These are phyloP conservation scores for Saururus chinensis DNA, from an alignment of 164 flowering plant genomes.

Conservation along the genomic window DNA sequence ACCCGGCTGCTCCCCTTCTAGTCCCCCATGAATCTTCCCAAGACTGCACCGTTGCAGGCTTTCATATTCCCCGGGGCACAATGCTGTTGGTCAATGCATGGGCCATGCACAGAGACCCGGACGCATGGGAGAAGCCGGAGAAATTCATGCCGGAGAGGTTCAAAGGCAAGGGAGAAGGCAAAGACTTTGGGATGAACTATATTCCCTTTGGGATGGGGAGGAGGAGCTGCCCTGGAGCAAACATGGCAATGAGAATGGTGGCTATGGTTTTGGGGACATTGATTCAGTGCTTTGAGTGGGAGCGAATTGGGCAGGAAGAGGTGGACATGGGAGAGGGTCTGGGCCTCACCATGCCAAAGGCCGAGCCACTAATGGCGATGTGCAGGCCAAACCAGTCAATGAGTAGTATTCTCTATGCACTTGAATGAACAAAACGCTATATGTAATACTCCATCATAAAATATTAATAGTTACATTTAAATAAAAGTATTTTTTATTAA, in stretches of 20 bases:
- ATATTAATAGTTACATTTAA: too few relatives aligned
- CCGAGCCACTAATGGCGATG: background rate
- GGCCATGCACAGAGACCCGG: slow-evolving; percentile 28
- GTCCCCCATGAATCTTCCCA: slow-evolving; percentile 35
- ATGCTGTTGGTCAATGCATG: slow-evolving; percentile 31
- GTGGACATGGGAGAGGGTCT: slow-evolving; percentile 4
- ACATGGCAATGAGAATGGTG: slow-evolving; percentile 7
- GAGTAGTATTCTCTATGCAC: background rate
- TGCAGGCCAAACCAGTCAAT: background rate
- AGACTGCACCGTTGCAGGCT: slow-evolving; percentile 26
- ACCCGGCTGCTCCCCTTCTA: slow-evolving; percentile 4
- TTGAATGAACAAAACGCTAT: too few relatives aligned
- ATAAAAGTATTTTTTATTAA: too few relatives aligned
- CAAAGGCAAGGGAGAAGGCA: slow-evolving; percentile 8
- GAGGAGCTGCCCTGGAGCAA: slow-evolving; percentile 12
- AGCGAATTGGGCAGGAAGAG: background rate
- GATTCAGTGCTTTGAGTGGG: slow-evolving; percentile 5
- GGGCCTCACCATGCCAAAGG: slow-evolving; percentile 2
- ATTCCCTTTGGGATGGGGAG: slow-evolving; percentile 17
- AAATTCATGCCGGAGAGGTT: slow-evolving; percentile 37
- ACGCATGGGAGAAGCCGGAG: slow-evolving; percentile 21
- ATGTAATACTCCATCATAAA: too few relatives aligned
- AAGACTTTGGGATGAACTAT: slow-evolving; percentile 4
- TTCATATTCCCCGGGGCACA: slow-evolving; percentile 27
- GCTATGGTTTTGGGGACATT: background rate